Conservation (phyloP, 768 basidiomycete species). For the Podaxis sp. region DNA sequence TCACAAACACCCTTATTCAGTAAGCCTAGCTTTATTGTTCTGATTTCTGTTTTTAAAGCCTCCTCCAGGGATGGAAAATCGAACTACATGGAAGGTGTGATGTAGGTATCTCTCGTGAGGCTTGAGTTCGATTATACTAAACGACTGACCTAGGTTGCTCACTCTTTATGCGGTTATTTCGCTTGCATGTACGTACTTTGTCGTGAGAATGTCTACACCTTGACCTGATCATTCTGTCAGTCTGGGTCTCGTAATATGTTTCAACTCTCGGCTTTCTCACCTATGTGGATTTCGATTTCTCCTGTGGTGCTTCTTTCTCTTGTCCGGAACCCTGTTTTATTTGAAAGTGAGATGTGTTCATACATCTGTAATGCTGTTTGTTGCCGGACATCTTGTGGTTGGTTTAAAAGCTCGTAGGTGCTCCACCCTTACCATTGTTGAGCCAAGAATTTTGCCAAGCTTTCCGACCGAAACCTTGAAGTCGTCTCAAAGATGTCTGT, state of each 20-base stretch:
- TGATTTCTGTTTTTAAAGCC: constrained; percentile 7
- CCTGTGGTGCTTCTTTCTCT: not conserved
- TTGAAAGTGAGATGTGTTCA: too few species aligned
- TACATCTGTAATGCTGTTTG: too few species aligned
- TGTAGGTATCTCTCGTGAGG: constrained; percentile 40
- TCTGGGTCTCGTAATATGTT: constrained; percentile 31
- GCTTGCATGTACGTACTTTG: constrained; percentile 61
- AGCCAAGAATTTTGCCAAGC: too few species aligned
- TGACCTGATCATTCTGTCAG: constrained; percentile 11
- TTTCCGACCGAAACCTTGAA: too few species aligned
- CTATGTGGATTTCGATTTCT: not conserved
- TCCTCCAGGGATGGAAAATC: constrained; percentile 71
- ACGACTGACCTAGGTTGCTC: constrained; percentile 43
- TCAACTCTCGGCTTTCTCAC: not conserved
- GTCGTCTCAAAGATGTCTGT: too few species aligned
- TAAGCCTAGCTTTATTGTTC: constrained; percentile 30
- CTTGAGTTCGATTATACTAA: constrained; percentile 36
- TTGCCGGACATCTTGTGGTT: too few species aligned
- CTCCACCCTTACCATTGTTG: too few species aligned
- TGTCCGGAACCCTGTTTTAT: not conserved
- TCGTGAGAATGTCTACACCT: not conserved
- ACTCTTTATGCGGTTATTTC: constrained; percentile 81
- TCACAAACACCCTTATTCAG: constrained; percentile 84
- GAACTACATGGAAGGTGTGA: constrained; percentile 91
- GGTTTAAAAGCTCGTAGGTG: too few species aligned